Conservation (phyloP, 345 rosid genomes). For the Citrus medica region DNA sequence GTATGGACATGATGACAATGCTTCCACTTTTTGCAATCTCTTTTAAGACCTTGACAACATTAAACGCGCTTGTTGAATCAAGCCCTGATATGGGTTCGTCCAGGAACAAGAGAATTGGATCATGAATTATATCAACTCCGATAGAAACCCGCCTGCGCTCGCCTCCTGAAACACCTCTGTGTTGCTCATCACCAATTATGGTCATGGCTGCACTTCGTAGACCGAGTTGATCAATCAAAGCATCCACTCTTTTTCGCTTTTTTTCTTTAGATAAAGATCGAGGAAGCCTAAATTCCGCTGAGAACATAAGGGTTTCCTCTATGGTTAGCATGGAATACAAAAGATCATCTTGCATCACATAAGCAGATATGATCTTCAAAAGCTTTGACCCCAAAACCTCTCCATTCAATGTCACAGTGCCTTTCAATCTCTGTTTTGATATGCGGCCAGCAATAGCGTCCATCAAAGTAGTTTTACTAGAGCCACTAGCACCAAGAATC, state of each 20-base stretch:
- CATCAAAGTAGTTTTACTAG: constrained; percentile 83
- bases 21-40: constrained; percentile 85
- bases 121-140: constrained; percentile 72
- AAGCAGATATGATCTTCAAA: constrained; percentile 82
- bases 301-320: constrained; percentile 88
- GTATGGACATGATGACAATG: constrained; percentile 86
- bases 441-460: constrained; percentile 86
- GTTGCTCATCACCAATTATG: constrained; percentile 92
- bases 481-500: constrained; percentile 92
- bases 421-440: constrained; percentile 64
- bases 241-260: constrained; percentile 74
- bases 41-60: constrained; percentile 88
- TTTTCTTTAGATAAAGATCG: constrained; percentile 64
- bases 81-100: constrained; percentile 95
- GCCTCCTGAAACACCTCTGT: constrained; percentile 90
- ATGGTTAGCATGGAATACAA: constrained; percentile 90
- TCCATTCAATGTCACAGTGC: constrained; percentile 70
- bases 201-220: constrained; percentile 73
- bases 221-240: constrained; percentile 86
- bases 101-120: constrained; percentile 78
- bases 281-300: constrained; percentile 95
- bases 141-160: constrained; percentile 88
- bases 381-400: constrained; percentile 65
- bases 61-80: constrained; percentile 88
- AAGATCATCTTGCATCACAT: constrained; percentile 95